Evolutionary conservation across 495 filamentous ascomycete genomes (phyloP), one percentile per base, ranked within the genome.

Genomic region (Penicillium ochrochloron): DNA sequence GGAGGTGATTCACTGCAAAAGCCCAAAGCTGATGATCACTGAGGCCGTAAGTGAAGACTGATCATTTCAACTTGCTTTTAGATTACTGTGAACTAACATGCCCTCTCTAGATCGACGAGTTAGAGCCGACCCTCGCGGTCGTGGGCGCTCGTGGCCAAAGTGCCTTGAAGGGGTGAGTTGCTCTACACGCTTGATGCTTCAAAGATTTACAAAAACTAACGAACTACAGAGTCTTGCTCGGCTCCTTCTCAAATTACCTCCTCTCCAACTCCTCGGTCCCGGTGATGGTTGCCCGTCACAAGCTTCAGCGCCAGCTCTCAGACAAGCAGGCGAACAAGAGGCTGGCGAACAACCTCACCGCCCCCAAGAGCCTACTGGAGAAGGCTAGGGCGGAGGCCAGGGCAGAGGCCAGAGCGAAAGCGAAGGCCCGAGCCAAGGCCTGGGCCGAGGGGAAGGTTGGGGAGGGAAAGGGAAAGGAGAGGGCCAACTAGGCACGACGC

Each of bases 1-100:
- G 37, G 95, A 99, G 75, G 94, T 97, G 23, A 92, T 98, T 65
- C 94, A 98, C 74, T 98, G 95, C 89, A 97, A 97, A 83, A 96
- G 90, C 67, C 93, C 94, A 8, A 92, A 90, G 75, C 87, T 92
- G 73, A 79, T 95, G 72, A 86, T 95, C 48, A 93, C 89, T 4
- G 92, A 95, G 78, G 91, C 93, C 65, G 85, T 86, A 69, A 68
- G 83, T 56, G 33, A 56, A 56, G n/a, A 21, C 21, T 23, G 33
- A 8, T n/a, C 14, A 21, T 77, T 64, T 55, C 50, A 48, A 37
- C n/a, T 37, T 54, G 14, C n/a, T 48, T 31, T 19, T 50, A n/a
- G 21, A 63, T 55, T 31, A 17, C 33, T 37, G 17, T 19, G 56
- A 27, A 72, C 64, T 73, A 62, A 70, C 54, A 25, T 46, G 33